These are phyloP conservation scores for Prunus kanzakura DNA, from an alignment of 306 rosid species.

Conservation along the genomic window DNA sequence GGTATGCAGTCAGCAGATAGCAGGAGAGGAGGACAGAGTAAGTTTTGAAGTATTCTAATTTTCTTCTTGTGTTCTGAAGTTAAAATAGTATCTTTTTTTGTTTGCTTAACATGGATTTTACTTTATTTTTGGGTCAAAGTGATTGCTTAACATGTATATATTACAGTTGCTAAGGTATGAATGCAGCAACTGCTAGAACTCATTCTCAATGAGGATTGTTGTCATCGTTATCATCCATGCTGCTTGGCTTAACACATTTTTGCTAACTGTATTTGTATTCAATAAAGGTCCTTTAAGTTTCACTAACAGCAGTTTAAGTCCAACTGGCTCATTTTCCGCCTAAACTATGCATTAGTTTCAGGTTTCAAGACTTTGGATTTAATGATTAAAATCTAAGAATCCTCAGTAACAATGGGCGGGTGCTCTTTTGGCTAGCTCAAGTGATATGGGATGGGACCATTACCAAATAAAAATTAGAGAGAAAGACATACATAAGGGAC, in stretches of 20 bases:
- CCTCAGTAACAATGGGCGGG: background rate
- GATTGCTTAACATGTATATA: background rate
- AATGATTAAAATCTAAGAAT: background rate
- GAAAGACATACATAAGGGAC: background rate
- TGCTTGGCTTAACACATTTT: background rate
- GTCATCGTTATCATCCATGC: background rate
- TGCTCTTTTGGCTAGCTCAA: background rate
- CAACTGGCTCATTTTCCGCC: background rate
- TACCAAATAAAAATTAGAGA: background rate
- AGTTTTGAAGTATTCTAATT: background rate
- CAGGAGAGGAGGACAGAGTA: background rate
- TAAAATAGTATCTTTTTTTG: background rate
- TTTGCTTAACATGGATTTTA: background rate
- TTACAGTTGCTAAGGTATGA: background rate
- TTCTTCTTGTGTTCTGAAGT: slow-evolving; percentile 7
- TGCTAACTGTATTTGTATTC: background rate
- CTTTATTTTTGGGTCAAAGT: too few relatives aligned
- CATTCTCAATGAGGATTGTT: background rate
- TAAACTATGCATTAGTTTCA: background rate
- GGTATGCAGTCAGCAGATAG: background rate
- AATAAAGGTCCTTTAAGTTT: background rate
- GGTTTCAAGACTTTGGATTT: background rate
- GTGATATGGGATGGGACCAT: background rate
- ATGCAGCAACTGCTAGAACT: background rate
- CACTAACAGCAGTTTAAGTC: background rate